Base-by-base conservation (phyloP, 179 eudicot genomes). In the Silene coronaria region DNA sequence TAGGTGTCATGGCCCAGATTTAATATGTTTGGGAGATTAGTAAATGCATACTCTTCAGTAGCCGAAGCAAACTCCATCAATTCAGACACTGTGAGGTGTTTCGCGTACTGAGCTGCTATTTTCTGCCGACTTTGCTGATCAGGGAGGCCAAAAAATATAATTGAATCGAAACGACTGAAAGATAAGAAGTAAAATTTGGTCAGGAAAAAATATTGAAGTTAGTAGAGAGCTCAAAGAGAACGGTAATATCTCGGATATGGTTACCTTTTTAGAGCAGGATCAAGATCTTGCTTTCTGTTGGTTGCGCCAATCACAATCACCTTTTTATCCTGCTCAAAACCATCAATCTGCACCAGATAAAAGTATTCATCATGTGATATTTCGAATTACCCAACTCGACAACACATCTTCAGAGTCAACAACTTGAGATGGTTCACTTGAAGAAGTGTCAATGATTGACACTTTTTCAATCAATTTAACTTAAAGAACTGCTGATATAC, bases 271-370 rank as follows among this genome's bases (percentile, higher is more conserved):
- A 95, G 75, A 80, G 99, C 99, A 80, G 97, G 99, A 86, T 95
- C 99, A 84, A 95, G 92, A 75, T 95, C 99, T 81, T 95, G 97
- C 80, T 89, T 92, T 82, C 99, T 85, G 79, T 95, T 95, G 48
- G 99, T 95, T 76, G 99, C 99, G 61, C 97, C 97, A 83, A 95
- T 86, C 68, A 92, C 97, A 36, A 95, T 93, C 80, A 95, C 99
- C 84, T 87, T 92, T 80, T 87, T 95, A 58, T 92, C 97, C 85
- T 95, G 97, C 84, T 92, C 97, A 85, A 95, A 95, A 14, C 97
- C 97, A 81, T 95, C 99, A 81, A 95, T 95, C 99, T 95, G 90
- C 84, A 86, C 53, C 46, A 71, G 51, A 34, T 32, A 67, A 67
- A 67, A 65, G 2, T 32, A 38, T 38, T 38, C 11, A 7, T 38